These are phyloP conservation scores for Leishmania arabica DNA, from an alignment of 208 protist species.

Conservation along the genomic window DNA sequence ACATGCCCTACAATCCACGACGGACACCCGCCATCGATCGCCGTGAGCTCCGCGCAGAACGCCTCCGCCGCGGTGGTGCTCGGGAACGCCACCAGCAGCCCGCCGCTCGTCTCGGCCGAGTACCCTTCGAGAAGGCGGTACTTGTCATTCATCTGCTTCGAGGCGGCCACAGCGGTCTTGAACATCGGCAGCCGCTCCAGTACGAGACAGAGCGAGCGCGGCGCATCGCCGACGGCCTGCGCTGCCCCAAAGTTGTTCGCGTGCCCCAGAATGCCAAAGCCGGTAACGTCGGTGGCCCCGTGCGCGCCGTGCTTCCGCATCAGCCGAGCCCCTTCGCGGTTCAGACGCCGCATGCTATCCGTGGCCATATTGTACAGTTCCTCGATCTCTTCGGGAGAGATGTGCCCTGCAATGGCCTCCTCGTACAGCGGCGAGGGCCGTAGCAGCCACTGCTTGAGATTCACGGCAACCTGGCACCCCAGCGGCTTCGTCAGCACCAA, in stretches of 20 bases:
- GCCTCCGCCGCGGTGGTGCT: slow-evolving; percentile 49
- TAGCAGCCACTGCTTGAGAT: slow-evolving; percentile 93
- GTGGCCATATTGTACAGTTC: slow-evolving; percentile 77
- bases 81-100: slow-evolving; percentile 89
- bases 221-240: slow-evolving; percentile 44
- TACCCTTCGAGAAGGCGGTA: slow-evolving; percentile 92
- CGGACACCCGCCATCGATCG: slow-evolving; percentile 62
- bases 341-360: slow-evolving; percentile 92
- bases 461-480: slow-evolving; percentile 93
- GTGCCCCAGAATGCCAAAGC: slow-evolving; percentile 97
- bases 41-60: slow-evolving; percentile 72
- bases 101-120: slow-evolving; percentile 95
- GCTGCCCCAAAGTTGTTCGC: slow-evolving; percentile 91
- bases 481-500: slow-evolving; percentile 97
- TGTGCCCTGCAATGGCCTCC: slow-evolving; percentile 55
- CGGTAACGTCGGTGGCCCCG: slow-evolving; percentile 96
- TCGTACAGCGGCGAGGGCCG: slow-evolving; percentile 69
- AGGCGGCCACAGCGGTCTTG: slow-evolving; percentile 73
- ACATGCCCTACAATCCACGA: slow-evolving; percentile 92
- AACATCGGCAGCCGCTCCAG: slow-evolving; percentile 91
- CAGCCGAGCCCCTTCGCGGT: slow-evolving; percentile 80
- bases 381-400: slow-evolving; percentile 71
- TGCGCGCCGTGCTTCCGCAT: slow-evolving; percentile 91
- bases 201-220: slow-evolving; percentile 64
- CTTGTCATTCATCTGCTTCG: slow-evolving; percentile 76